Evolutionary conservation across 345 rosid genomes (phyloP).

Genomic region (Schrenkiella parvula): DNA sequence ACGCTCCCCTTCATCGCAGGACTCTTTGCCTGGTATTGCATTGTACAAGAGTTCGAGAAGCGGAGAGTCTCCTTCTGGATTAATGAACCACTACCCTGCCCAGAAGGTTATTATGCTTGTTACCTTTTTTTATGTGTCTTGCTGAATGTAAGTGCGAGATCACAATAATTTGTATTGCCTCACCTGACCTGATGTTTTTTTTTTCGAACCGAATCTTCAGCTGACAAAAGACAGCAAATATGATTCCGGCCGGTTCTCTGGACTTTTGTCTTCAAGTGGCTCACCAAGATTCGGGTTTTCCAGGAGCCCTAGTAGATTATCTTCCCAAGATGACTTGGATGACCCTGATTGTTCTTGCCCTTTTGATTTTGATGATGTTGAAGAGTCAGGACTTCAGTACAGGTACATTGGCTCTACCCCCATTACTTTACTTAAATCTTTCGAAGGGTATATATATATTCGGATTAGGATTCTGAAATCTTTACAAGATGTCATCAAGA

Average conservation of each 20-base stretch:
- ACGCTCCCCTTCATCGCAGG: constrained; percentile 73
- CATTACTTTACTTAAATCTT: not conserved
- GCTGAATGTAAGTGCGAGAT: not conserved
- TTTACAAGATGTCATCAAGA: not conserved
- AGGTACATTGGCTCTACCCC: constrained; percentile 39
- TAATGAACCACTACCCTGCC: constrained; percentile 49
- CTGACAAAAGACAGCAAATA: constrained; percentile 60
- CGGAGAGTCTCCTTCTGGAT: constrained; percentile 61
- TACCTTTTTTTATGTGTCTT: not conserved
- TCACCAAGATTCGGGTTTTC: constrained; percentile 80
- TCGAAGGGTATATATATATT: not conserved
- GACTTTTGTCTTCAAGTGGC: constrained; percentile 78
- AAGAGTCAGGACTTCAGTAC: constrained; percentile 48
- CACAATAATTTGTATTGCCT: not conserved
- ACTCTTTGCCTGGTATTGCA: constrained; percentile 67
- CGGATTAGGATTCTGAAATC: not conserved
- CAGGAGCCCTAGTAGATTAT: constrained; percentile 78
- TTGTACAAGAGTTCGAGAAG: constrained; percentile 56
- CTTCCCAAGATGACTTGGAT: constrained; percentile 75
- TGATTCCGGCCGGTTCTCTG: constrained; percentile 86
- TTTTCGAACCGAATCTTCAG: constrained; percentile 33
- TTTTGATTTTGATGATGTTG: constrained; percentile 84
- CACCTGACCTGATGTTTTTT: constrained; percentile 5
- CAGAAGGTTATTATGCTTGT: constrained; percentile 46
- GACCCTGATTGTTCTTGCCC: constrained; percentile 86